phyloP scores from a whole-genome alignment of 2,329 filamentous ascomycete species.

The Coniochaeta prunicola region DNA sequence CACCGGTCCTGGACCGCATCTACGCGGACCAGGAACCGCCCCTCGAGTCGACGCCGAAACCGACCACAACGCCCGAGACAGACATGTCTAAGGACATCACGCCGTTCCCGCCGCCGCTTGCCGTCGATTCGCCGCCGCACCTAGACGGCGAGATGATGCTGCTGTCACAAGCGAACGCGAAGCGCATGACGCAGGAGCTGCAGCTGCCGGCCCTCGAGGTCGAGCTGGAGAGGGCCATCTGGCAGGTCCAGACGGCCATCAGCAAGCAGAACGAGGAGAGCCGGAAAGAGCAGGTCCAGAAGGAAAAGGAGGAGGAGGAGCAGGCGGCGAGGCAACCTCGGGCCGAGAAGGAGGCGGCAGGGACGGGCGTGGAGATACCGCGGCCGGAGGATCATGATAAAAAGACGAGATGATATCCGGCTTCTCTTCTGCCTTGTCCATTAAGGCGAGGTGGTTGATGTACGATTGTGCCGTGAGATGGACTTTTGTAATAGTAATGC shows the following conservation, averaged over 20 bases:
- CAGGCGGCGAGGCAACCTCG: neutral
- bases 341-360: constrained; percentile 1
- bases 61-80: constrained; percentile 14
- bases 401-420: neutral
- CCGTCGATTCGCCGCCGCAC: constrained; percentile 6
- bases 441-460: neutral
- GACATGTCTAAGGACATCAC: constrained; percentile 11
- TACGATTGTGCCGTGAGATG: neutral
- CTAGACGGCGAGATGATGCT: constrained; percentile 35
- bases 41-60: constrained; percentile 16
- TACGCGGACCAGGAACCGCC: constrained; percentile 42
- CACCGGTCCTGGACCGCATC: constrained; percentile 62
- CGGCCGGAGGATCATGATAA: constrained; percentile 1
- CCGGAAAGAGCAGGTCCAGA: constrained; percentile 7
- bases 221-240: constrained; percentile 69
- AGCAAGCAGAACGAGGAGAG: constrained; percentile 23
- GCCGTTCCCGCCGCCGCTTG: constrained; percentile 10
- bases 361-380: neutral
- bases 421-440: no score
- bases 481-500: no score
- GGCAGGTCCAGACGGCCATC: constrained; percentile 57
- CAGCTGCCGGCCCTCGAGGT: constrained; percentile 62
- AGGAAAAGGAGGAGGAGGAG: constrained; percentile 12
- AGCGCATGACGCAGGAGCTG: constrained; percentile 39
- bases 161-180: constrained; percentile 22